Conservation (phyloP, 345 rosid genomes). For the Eucalyptus virginea region DNA sequence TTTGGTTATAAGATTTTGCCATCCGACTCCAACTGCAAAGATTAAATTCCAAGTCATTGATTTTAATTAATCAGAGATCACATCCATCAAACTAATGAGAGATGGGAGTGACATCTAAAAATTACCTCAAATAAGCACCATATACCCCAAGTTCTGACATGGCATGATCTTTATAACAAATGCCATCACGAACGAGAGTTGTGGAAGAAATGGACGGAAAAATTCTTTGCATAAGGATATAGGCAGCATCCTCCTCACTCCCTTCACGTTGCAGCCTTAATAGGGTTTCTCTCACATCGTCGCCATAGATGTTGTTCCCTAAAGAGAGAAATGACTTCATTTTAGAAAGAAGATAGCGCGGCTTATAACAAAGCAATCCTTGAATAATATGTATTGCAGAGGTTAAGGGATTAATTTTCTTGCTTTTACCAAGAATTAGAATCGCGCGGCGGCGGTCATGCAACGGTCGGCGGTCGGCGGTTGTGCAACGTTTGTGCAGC, state of each 20-base stretch:
- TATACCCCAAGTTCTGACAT: conserved; percentile 88
- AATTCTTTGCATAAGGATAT: conserved; percentile 96
- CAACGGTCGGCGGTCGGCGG: too few relatives aligned
- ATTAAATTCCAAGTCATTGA: neutral
- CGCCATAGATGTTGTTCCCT: conserved; percentile 86
- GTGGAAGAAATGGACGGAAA: conserved; percentile 59
- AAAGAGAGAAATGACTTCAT: neutral
- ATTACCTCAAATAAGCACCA: conserved; percentile 79
- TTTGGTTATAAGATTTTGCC: neutral
- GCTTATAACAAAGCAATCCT: neutral
- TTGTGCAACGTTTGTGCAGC: too few relatives aligned
- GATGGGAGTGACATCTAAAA: neutral
- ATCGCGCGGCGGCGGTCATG: too few relatives aligned
- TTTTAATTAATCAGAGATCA: neutral
- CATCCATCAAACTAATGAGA: neutral
- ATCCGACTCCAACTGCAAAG: neutral
- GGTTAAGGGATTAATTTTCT: too few relatives aligned
- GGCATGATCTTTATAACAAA: conserved; percentile 55
- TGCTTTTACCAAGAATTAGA: too few relatives aligned
- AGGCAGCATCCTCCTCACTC: conserved; percentile 69
- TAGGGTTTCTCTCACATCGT: conserved; percentile 71
- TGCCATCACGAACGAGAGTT: conserved; percentile 66
- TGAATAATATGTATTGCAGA: neutral
- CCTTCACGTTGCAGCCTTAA: conserved; percentile 51
- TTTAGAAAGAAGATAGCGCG: neutral